A percentile compares a stretch with the other conserved stretches of the same genome.
Conservation (phyloP, 495 filamentous ascomycete species). For the Parachaetomium inaequale region DNA sequence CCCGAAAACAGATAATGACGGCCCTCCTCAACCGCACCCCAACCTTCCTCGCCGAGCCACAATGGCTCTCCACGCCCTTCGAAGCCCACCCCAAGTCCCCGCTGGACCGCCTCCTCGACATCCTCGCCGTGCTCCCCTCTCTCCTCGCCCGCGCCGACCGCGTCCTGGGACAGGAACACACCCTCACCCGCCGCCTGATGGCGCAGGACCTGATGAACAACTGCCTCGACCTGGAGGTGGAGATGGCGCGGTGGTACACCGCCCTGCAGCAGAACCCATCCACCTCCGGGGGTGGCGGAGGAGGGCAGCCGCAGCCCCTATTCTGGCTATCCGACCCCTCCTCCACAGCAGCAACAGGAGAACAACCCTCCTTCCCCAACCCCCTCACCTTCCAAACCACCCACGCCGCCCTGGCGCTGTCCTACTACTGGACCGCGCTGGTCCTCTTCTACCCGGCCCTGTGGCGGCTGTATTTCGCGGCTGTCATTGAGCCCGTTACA, state of each 20-base stretch:
- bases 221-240: constrained; percentile 39
- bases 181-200: constrained; percentile 31
- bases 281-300: neutral
- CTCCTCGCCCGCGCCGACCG: constrained; percentile 37
- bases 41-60: constrained; percentile 39
- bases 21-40: constrained; percentile 44
- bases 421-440: constrained; percentile 42
- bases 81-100: constrained; percentile 42
- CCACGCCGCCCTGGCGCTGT: constrained; percentile 34
- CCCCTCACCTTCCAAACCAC: constrained; percentile 34
- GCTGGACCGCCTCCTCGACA: constrained; percentile 45
- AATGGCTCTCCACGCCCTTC: constrained; percentile 46
- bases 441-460: constrained; percentile 40
- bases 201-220: constrained; percentile 42
- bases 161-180: constrained; percentile 30
- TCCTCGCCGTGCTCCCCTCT: constrained; percentile 37
- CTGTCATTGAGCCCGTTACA: constrained; percentile 33
- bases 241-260: constrained; percentile 41
- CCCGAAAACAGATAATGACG: constrained; percentile 35
- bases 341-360: neutral
- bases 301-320: neutral
- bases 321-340: constrained; percentile 1
- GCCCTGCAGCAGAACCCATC: constrained; percentile 22
- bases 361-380: constrained; percentile 25
- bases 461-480: constrained; percentile 34